A percentile compares a stretch with the other conserved stretches of the same genome.
These are phyloP conservation scores for Umbelopsis vinacea DNA, from an alignment of 192 early-diverging fungal genomes.

Conservation along the genomic window DNA sequence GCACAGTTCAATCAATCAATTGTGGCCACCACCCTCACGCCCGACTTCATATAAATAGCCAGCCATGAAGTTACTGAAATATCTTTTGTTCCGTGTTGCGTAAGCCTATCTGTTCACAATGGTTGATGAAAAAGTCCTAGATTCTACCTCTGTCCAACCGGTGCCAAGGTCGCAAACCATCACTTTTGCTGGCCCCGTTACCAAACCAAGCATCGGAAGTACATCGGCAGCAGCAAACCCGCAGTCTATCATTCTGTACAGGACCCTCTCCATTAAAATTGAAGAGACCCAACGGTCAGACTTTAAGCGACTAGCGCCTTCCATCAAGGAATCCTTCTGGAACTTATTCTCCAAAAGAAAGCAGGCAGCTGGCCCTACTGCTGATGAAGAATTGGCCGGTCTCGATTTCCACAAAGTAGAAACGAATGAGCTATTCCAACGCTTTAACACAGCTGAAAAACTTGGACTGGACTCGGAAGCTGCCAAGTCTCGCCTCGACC, in stretches of 20 bases:
- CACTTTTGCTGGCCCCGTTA: not conserved
- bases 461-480: conserved; percentile 36
- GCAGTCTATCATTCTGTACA: conserved; percentile 2
- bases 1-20: not conserved
- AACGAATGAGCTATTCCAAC: conserved; percentile 28
- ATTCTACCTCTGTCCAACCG: not conserved
- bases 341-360: conserved; percentile 4
- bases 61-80: not conserved
- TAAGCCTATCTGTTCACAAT: not conserved
- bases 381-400: conserved; percentile 40
- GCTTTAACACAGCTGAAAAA: conserved; percentile 40
- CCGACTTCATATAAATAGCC: conserved; percentile 1
- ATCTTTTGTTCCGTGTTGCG: conserved; percentile 6
- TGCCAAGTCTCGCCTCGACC: conserved; percentile 37
- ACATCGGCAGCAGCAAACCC: not conserved
- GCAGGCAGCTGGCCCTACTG: not conserved
- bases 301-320: not conserved
- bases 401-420: conserved; percentile 49
- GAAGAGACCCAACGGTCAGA: conserved; percentile 10
- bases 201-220: not conserved
- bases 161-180: conserved; percentile 19
- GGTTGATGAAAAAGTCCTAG: not conserved
- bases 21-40: no score
- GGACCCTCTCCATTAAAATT: conserved; percentile 16
- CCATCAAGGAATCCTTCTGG: conserved; percentile 14